phyloP scores from a whole-genome alignment of 352 stramenopile species.

The Pythium rishiriense region DNA sequence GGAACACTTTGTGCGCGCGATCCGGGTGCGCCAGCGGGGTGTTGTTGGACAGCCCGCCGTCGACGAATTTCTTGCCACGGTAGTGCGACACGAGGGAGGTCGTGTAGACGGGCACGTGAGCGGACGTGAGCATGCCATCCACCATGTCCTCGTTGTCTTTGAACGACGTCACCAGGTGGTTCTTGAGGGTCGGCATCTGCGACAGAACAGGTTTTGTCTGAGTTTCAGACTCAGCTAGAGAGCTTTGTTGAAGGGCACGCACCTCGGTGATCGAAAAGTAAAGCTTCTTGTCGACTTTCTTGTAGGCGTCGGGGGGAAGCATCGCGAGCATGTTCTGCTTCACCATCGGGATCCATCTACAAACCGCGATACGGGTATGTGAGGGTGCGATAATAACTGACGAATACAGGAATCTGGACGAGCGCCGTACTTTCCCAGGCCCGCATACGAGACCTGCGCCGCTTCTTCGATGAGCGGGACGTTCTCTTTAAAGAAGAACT shows the following conservation, averaged over 20 bases:
- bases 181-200: conserved; percentile 52
- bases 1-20: conserved; percentile 69
- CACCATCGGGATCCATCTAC: conserved; percentile 75
- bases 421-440: conserved; percentile 50
- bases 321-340: conserved; percentile 62
- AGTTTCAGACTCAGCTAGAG: not conserved
- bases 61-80: conserved; percentile 71
- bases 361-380: not conserved
- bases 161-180: conserved; percentile 74
- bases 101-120: conserved; percentile 74
- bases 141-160: conserved; percentile 82
- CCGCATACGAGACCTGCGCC: conserved; percentile 52
- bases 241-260: not conserved
- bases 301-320: conserved; percentile 66
- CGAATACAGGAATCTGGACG: conserved; percentile 8
- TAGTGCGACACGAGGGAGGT: conserved; percentile 60
- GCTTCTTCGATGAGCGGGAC: conserved; percentile 68
- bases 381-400: not conserved
- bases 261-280: conserved; percentile 82
- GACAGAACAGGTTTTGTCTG: not conserved
- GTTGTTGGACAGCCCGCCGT: conserved; percentile 78
- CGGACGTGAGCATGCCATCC: conserved; percentile 78
- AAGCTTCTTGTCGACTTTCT: conserved; percentile 57
- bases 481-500: conserved; percentile 87
- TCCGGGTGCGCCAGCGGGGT: conserved; percentile 55